phyloP scores from a whole-genome alignment of 179 eudicot genomes.

The Silene vulgaris region DNA sequence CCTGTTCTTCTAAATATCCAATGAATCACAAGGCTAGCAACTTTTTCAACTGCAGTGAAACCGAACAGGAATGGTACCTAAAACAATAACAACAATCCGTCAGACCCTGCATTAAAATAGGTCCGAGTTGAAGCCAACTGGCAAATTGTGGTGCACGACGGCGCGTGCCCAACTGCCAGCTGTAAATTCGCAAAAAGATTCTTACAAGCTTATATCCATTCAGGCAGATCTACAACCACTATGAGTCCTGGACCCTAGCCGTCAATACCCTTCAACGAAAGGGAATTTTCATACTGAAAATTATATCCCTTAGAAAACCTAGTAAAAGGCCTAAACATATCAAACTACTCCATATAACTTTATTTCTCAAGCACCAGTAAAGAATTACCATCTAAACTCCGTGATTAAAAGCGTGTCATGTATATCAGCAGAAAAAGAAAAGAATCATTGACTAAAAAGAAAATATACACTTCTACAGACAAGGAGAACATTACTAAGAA shows the following conservation, averaged over 20 bases:
- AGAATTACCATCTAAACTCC: neutral
- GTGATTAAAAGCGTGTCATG: neutral
- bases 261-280: neutral
- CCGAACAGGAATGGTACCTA: constrained; percentile 99
- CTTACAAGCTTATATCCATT: neutral
- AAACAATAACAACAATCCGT: constrained; percentile 15
- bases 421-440: neutral
- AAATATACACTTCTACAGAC: neutral
- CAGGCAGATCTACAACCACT: neutral
- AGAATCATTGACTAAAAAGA: neutral
- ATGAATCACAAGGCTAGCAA: constrained; percentile 67
- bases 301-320: neutral
- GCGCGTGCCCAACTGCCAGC: neutral
- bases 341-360: neutral
- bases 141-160: neutral
- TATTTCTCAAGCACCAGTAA: neutral
- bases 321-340: neutral
- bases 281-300: neutral
- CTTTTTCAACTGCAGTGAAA: constrained; percentile 66
- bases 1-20: constrained; percentile 96
- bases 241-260: neutral
- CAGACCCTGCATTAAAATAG: neutral
- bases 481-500: too few relatives aligned
- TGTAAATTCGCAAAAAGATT: neutral
- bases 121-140: neutral